These are phyloP conservation scores for Lithohypha guttulata DNA, from an alignment of 2,329 filamentous ascomycete species.

Conservation along the genomic window DNA sequence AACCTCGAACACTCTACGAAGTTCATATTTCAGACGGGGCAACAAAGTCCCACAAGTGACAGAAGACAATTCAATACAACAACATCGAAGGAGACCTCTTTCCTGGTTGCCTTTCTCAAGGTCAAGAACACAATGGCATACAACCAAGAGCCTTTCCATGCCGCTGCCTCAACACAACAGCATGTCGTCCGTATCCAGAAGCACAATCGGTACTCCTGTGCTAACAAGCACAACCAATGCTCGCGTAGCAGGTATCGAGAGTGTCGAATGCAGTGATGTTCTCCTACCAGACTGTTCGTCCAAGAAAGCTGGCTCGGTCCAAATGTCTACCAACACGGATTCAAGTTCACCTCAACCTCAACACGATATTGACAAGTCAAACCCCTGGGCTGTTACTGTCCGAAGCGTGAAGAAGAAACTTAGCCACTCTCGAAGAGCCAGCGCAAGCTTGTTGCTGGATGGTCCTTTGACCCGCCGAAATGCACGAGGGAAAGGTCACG, in stretches of 20 bases:
- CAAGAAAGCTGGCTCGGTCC: neutral
- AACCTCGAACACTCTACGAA: constrained; percentile 5
- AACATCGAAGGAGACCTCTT: constrained; percentile 9
- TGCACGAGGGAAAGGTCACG: neutral
- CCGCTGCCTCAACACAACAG: constrained; percentile 16
- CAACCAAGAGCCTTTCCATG: constrained; percentile 12
- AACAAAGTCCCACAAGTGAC: neutral
- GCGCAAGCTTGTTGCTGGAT: constrained; percentile 4
- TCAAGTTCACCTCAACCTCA: neutral
- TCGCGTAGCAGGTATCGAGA: constrained; percentile 18
- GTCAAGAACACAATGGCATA: constrained; percentile 2
- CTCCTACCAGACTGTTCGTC: constrained; percentile 5
- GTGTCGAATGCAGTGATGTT: constrained; percentile 17
- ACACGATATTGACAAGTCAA: neutral
- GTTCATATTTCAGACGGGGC: neutral
- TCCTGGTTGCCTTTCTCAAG: constrained; percentile 19
- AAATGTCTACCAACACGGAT: neutral
- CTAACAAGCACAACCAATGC: constrained; percentile 22
- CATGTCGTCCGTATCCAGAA: constrained; percentile 18
- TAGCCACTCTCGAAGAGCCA: constrained; percentile 6
- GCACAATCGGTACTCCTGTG: constrained; percentile 20
- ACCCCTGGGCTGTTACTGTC: constrained; percentile 1
- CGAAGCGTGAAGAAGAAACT: constrained; percentile 6
- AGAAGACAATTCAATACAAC: neutral
- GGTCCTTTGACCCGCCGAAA: neutral